Conservation (phyloP, 495 filamentous ascomycete genomes). For the Penicillium parvum region DNA sequence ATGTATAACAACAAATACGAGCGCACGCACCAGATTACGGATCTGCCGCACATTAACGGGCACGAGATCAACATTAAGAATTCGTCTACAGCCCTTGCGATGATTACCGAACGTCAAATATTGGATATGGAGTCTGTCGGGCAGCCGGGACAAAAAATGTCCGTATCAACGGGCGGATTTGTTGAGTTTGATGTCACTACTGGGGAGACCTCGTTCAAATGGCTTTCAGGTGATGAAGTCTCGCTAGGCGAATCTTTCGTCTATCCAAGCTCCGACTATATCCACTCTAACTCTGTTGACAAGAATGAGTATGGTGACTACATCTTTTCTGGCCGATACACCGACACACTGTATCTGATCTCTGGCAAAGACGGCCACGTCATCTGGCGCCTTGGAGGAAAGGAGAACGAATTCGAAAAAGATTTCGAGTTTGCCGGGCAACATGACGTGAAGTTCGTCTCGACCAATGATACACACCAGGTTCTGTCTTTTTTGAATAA, state of each 20-base stretch:
- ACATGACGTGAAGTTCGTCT: slow-evolving; percentile 46
- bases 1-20: slow-evolving; percentile 5
- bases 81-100: not conserved
- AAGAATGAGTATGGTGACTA: slow-evolving; percentile 45
- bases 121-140: slow-evolving; percentile 1
- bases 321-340: slow-evolving; percentile 45
- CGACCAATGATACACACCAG: slow-evolving; percentile 26
- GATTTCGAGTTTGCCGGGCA: slow-evolving; percentile 43
- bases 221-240: not conserved
- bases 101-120: not conserved
- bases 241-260: slow-evolving; percentile 1
- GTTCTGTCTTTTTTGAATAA: slow-evolving; percentile 44
- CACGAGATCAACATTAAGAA: slow-evolving; percentile 9
- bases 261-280: slow-evolving; percentile 31
- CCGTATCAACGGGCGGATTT: not conserved
- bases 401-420: slow-evolving; percentile 26
- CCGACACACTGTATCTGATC: slow-evolving; percentile 44
- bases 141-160: not conserved
- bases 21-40: not conserved
- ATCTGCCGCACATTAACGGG: slow-evolving; percentile 3
- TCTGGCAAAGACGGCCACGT: slow-evolving; percentile 47
- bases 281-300: slow-evolving; percentile 50
- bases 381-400: slow-evolving; percentile 47
- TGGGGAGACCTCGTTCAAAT: slow-evolving; percentile 3
- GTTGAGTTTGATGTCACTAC: slow-evolving; percentile 3